Evolutionary conservation across 129 eudicot species (phyloP).

Genomic region (Flaveria linearis): DNA sequence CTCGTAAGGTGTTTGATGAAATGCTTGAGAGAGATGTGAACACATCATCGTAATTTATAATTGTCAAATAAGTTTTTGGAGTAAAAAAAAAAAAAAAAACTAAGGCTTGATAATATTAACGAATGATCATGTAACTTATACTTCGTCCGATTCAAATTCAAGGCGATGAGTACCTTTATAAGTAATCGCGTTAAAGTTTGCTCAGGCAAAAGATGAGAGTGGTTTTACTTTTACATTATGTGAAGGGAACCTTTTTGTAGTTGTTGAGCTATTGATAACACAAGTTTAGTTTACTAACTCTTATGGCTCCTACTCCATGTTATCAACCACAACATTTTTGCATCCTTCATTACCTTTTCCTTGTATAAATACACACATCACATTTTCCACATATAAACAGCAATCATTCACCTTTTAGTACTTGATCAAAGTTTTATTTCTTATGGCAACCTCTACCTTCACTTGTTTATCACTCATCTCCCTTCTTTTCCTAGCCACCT

Average conservation of each 20-base stretch:
- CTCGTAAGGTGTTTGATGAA: no score
- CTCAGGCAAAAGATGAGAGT: neutral
- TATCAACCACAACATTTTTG: slow-evolving; percentile 27
- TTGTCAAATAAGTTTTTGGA: neutral
- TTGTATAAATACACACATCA: slow-evolving; percentile 17
- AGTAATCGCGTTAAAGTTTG: neutral
- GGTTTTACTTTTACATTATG: neutral
- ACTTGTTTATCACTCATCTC: slow-evolving; percentile 28
- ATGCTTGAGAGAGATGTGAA: neutral
- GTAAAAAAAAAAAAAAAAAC: no score
- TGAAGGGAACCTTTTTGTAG: slow-evolving; percentile 1
- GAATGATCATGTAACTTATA: no score
- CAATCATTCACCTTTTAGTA: slow-evolving; percentile 14
- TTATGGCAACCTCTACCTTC: slow-evolving; percentile 30
- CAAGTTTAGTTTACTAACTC: slow-evolving; percentile 29
- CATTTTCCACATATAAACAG: slow-evolving; percentile 13
- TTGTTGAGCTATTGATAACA: slow-evolving; percentile 4
- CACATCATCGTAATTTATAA: neutral
- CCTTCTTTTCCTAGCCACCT: slow-evolving; percentile 31
- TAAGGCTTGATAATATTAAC: no score
- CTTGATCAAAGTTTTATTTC: slow-evolving; percentile 10
- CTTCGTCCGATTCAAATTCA: no score
- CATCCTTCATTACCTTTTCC: neutral
- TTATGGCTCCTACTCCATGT: slow-evolving; percentile 24
- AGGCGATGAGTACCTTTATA: no score